Percentiles rank a stretch among this genome's conserved stretches.
Conservation (phyloP, 345 rosid species). For the Clausena lansium region DNA sequence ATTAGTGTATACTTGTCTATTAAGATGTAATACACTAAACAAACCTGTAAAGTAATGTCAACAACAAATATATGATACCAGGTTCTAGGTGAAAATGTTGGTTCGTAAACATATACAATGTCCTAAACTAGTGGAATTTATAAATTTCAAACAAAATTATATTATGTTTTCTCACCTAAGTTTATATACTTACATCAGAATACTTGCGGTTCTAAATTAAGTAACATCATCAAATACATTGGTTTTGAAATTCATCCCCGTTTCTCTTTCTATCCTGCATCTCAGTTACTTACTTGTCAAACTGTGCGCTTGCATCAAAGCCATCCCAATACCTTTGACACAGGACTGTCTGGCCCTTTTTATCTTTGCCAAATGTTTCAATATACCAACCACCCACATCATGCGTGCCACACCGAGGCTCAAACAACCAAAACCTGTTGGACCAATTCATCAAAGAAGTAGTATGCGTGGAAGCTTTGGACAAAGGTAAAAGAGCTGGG, state of each 20-base stretch:
- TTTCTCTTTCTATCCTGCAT: not conserved
- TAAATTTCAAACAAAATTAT: not conserved
- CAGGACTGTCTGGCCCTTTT: conserved; percentile 59
- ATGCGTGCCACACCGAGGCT: conserved; percentile 88
- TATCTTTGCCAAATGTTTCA: conserved; percentile 86
- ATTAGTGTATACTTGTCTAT: not conserved
- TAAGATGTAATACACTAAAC: not conserved
- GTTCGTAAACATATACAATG: not conserved
- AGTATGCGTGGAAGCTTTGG: not conserved
- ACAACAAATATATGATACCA: not conserved
- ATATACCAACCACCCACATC: conserved; percentile 96
- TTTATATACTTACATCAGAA: not conserved
- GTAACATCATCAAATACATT: not conserved
- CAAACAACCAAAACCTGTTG: conserved; percentile 92
- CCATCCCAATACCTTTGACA: conserved; percentile 86
- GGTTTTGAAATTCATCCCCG: not conserved
- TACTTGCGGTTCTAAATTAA: not conserved
- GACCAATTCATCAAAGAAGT: conserved; percentile 14
- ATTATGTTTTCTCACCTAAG: not conserved
- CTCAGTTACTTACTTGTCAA: conserved; percentile 58
- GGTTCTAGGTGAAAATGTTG: not conserved
- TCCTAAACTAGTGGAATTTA: not conserved
- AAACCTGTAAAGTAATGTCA: not conserved
- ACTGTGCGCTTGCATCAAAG: conserved; percentile 41
- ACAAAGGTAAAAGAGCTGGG: not conserved